Evolutionary conservation across 768 basidiomycete species (phyloP), one percentile per base, ranked within the genome.

Genomic region (Tephrocybe rancida): DNA sequence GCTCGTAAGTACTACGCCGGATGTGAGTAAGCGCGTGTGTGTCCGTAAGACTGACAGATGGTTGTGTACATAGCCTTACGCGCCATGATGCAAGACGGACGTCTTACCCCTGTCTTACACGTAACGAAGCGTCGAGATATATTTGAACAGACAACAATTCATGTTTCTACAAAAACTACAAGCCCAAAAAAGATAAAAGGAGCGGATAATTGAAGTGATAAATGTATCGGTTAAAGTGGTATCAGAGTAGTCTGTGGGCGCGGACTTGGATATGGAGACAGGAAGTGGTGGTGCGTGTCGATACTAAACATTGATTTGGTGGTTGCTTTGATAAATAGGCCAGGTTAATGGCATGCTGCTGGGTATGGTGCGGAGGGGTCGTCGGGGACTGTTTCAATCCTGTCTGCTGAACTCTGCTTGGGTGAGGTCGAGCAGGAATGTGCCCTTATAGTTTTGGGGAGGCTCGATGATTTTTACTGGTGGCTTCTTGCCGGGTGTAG

Each of bases 351-450:
- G 44, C 42, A 32, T 50, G 44, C 35, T 44, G 48, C 32, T n/a
- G 37, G 19, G n/a, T 8, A 18, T 8, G 39, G 21, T 21, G 7
- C 6, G 18, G 30, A 27, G 25, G 48, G 26, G 21, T 38, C 48
- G 32, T 1, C 5, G 29, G 2, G 50, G 16, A 35, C 26, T 8
- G 32, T 24, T 44, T 61, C 56, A 74, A 42, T 73, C 74, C 70
- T 85, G 86, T 63, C 89, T 77, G 69, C 88, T 81, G 67, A 94
- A 79, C 67, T 94, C 91, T 7, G 83, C 90, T 67, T 91, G 91
- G 0, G 91, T 92, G 52, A 94, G 78, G 69, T 92, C 81, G 48
- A 94, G 83, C 56, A 87, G 75, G 61, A 92, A 93, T 34, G 81
- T 83, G 44, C 77, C 75, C 67, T 82, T 80, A 70, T 83, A 83